Evolutionary conservation across 495 filamentous ascomycete species (phyloP).

Genomic region (Penicillium lagena): DNA sequence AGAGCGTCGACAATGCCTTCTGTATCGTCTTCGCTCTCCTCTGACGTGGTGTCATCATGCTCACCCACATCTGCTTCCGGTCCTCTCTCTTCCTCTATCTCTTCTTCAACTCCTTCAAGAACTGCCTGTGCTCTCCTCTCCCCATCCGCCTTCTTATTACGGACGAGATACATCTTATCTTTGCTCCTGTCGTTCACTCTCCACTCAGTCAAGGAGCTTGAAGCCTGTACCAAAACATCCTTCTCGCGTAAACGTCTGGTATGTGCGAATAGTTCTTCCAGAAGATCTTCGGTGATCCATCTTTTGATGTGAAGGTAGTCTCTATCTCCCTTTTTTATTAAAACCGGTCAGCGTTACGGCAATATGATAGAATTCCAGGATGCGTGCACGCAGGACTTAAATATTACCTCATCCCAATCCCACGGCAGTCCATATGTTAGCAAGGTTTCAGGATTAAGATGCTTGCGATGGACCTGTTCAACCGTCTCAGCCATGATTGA

Average conservation of each 20-base stretch:
- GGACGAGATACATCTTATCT: slow-evolving; percentile 54
- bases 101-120: no score
- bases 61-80: no score
- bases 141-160: slow-evolving; percentile 44
- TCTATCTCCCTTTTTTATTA: slow-evolving; percentile 41
- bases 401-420: slow-evolving; percentile 44
- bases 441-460: slow-evolving; percentile 44
- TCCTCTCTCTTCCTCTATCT: no score
- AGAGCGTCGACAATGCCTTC: no score
- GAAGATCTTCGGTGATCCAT: slow-evolving; percentile 67
- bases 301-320: slow-evolving; percentile 71
- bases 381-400: not conserved
- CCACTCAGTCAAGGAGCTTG: slow-evolving; percentile 40
- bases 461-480: slow-evolving; percentile 38
- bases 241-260: slow-evolving; percentile 55
- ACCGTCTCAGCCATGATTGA: slow-evolving; percentile 3
- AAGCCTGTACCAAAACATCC: slow-evolving; percentile 36
- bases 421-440: slow-evolving; percentile 41
- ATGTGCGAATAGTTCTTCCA: slow-evolving; percentile 67
- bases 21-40: no score
- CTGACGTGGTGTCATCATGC: no score
- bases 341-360: not conserved
- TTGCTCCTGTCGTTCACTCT: slow-evolving; percentile 44
- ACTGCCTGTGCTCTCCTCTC: no score
- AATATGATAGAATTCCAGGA: not conserved